Evolutionary conservation across 192 early-diverging fungal species (phyloP).

Genomic region (Umbelopsis sp.): DNA sequence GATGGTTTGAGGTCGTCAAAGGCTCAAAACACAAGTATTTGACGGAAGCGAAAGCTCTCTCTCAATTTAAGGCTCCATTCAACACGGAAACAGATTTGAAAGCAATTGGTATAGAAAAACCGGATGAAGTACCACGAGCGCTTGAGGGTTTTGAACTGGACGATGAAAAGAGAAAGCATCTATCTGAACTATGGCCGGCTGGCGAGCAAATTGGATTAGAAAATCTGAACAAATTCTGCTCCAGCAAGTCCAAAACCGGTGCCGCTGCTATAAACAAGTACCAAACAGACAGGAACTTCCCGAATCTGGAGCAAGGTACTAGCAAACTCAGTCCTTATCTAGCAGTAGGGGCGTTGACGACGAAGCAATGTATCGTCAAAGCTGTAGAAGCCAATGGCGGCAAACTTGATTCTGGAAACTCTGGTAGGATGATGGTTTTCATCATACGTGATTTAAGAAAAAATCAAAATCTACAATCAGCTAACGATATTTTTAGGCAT

Average conservation of each 20-base stretch:
- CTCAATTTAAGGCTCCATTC: background rate
- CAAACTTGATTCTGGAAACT: slow-evolving; percentile 52
- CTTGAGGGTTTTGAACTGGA: slow-evolving; percentile 7
- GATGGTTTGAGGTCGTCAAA: slow-evolving; percentile 46
- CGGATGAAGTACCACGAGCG: background rate
- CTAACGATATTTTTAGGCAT: slow-evolving; percentile 34
- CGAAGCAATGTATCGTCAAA: slow-evolving; percentile 52
- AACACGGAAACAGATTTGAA: slow-evolving; percentile 8
- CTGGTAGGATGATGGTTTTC: background rate
- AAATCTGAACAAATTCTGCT: slow-evolving; percentile 44
- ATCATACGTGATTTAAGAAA: background rate
- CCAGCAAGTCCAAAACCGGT: slow-evolving; percentile 11
- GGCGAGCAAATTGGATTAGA: slow-evolving; percentile 55
- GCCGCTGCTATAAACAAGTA: slow-evolving; percentile 30
- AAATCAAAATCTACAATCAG: background rate
- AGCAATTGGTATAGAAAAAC: background rate
- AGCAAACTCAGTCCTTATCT: slow-evolving; percentile 53
- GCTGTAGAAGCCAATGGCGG: slow-evolving; percentile 50
- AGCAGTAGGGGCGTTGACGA: slow-evolving; percentile 52
- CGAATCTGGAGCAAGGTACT: slow-evolving; percentile 33
- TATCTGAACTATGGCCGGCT: slow-evolving; percentile 45
- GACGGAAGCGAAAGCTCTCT: background rate
- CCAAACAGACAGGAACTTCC: slow-evolving; percentile 47
- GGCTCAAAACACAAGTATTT: slow-evolving; percentile 31
- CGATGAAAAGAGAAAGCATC: slow-evolving; percentile 23